A percentile compares a stretch with the other conserved stretches of the same genome.
Evolutionary conservation across 2,329 filamentous ascomycete genomes (phyloP).

Genomic region (Nemania diffusa): DNA sequence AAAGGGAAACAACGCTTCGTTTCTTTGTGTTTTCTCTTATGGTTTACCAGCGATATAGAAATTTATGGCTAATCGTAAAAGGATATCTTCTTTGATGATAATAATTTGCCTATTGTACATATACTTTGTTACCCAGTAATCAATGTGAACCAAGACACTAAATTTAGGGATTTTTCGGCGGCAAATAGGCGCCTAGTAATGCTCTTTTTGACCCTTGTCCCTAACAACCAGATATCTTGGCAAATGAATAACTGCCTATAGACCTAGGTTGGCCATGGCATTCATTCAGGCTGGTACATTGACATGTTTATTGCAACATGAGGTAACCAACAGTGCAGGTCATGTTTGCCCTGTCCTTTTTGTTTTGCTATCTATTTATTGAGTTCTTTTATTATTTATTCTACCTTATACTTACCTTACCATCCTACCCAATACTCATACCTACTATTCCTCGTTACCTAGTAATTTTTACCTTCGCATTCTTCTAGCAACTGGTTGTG

Average conservation of each 20-base stretch:
- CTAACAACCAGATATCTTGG: neutral
- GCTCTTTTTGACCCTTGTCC: neutral
- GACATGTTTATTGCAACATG: conserved; percentile 20
- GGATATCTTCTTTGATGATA: neutral
- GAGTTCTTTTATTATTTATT: conserved; percentile 24
- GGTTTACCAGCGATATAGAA: neutral
- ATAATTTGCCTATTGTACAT: neutral
- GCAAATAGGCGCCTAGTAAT: conserved; percentile 30
- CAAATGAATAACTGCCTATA: conserved; percentile 14
- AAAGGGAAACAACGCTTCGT: neutral
- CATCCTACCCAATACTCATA: neutral
- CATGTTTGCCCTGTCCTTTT: neutral
- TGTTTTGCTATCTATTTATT: conserved; percentile 6
- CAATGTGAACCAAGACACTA: neutral
- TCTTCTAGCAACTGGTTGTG: conserved; percentile 30
- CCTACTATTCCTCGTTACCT: neutral
- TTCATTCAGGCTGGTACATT: conserved; percentile 1
- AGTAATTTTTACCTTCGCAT: conserved; percentile 9
- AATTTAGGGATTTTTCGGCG: conserved; percentile 14
- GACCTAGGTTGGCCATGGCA: conserved; percentile 5
- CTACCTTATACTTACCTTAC: conserved; percentile 14
- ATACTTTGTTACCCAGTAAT: neutral
- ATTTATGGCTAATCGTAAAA: neutral
- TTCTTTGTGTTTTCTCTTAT: neutral
- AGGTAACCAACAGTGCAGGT: conserved; percentile 8